Percentiles rank a stretch among this genome's conserved stretches.
These are phyloP conservation scores for Agaricales sp. DNA, from an alignment of 1,284 basidiomycete species.

Conservation along the genomic window DNA sequence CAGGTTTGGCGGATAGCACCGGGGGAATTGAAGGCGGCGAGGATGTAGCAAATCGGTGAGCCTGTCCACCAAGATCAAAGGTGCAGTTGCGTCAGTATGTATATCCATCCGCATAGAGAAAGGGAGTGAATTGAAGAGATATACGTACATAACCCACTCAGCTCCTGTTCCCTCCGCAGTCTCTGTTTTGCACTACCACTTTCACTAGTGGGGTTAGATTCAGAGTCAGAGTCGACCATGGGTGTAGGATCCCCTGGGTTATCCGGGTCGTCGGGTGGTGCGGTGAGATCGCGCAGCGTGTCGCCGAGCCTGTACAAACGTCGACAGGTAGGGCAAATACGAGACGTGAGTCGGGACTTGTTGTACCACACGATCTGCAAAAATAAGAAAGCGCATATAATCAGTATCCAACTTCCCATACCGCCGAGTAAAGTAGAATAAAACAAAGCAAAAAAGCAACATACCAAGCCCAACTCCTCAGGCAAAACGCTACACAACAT, in stretches of 20 bases:
- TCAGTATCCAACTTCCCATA: conserved; percentile 1
- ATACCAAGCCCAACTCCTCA: conserved; percentile 57
- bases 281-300: conserved; percentile 37
- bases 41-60: conserved; percentile 64
- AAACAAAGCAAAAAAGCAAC: conserved; percentile 17
- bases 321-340: conserved; percentile 69
- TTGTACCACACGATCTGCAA: conserved; percentile 77
- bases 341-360: conserved; percentile 54
- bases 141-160: conserved; percentile 67
- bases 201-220: conserved; percentile 14
- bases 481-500: conserved; percentile 62
- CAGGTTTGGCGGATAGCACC: conserved; percentile 55
- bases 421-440: neutral
- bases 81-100: too few species aligned
- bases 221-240: conserved; percentile 9
- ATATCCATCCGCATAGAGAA: conserved; percentile 2
- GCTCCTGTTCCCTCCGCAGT: conserved; percentile 48
- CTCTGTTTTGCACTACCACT: conserved; percentile 29
- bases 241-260: neutral
- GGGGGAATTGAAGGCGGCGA: conserved; percentile 57
- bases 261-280: conserved; percentile 14
- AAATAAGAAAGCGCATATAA: neutral
- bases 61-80: conserved; percentile 27
- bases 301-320: conserved; percentile 62
- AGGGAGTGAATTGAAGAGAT: neutral